These are phyloP conservation scores for Xylogone sp. DNA, from an alignment of 2,329 filamentous ascomycete genomes.

Conservation along the genomic window DNA sequence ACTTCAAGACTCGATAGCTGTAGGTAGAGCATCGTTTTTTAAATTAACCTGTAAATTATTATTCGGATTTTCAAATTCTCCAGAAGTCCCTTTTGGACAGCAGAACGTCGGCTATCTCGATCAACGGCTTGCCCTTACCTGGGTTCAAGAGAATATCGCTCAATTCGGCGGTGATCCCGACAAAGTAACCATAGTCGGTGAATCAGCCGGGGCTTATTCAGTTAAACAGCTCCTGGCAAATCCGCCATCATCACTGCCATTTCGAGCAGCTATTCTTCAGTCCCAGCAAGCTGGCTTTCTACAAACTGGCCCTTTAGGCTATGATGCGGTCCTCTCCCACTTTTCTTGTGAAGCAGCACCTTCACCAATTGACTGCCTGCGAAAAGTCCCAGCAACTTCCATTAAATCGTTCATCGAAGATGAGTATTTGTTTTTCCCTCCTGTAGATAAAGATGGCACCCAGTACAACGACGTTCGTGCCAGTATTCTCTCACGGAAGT, in stretches of 20 bases:
- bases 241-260: constrained; percentile 3
- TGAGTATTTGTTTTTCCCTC: background rate
- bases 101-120: constrained; percentile 63
- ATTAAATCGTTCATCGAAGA: background rate
- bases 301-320: background rate
- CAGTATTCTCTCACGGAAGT: background rate
- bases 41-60: too few relatives aligned
- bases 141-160: constrained; percentile 48
- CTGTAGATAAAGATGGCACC: background rate
- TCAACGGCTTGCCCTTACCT: constrained; percentile 46
- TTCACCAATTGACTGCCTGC: background rate
- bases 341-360: background rate
- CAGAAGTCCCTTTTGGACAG: constrained; percentile 35
- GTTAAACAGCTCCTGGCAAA: constrained; percentile 36
- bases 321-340: background rate
- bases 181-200: constrained; percentile 51
- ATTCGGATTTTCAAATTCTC: constrained; percentile 46
- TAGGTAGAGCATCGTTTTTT: too few relatives aligned
- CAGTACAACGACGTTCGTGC: background rate
- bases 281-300: background rate
- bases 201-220: constrained; percentile 60
- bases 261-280: constrained; percentile 8
- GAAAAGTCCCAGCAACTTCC: background rate
- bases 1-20: constrained; percentile 63
- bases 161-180: constrained; percentile 48